These are phyloP conservation scores for Gracilariopsis chorda DNA, from an alignment of 23 red algal species.

Conservation along the genomic window DNA sequence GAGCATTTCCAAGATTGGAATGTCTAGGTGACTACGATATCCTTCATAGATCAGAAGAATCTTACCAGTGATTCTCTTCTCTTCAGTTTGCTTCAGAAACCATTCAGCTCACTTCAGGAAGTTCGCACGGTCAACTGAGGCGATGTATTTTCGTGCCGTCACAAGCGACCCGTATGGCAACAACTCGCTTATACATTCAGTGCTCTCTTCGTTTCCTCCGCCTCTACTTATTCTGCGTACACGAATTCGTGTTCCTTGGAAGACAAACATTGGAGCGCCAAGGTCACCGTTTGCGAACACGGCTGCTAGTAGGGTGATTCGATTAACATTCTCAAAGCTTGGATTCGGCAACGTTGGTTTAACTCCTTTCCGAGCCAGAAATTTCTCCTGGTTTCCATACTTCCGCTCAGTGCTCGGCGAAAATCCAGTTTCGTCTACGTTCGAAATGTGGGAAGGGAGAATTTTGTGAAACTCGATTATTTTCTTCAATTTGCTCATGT, in stretches of 20 bases:
- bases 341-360: not conserved
- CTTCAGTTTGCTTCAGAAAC: not conserved
- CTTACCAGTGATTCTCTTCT: not conserved
- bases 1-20: not conserved
- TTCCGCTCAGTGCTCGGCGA: not conserved
- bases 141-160: not conserved
- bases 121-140: not conserved
- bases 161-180: not conserved
- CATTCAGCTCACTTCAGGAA: not conserved
- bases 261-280: not conserved
- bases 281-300: not conserved
- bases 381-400: not conserved
- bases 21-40: not conserved
- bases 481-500: not conserved
- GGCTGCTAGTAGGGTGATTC: not conserved
- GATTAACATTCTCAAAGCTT: not conserved
- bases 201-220: not conserved
- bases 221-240: not conserved
- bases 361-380: not conserved
- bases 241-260: not conserved
- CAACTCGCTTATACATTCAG: not conserved
- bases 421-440: not conserved
- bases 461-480: not conserved
- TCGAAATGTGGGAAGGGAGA: not conserved
- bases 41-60: not conserved